These are phyloP conservation scores for Delitschia confertaspora DNA, from an alignment of 495 filamentous ascomycete species.

Conservation along the genomic window DNA sequence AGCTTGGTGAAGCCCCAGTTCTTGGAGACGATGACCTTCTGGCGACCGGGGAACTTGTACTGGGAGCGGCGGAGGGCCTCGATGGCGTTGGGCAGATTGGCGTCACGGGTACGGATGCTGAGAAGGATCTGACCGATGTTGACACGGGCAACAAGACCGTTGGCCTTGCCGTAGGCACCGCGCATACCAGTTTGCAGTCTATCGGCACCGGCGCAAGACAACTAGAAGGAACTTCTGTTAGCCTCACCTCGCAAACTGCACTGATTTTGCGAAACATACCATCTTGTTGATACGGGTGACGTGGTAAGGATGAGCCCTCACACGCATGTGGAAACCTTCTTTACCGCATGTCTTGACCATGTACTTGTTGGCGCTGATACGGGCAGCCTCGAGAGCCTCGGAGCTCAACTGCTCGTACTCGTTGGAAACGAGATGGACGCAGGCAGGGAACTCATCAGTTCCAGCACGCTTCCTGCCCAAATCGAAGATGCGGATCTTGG, in stretches of 20 bases:
- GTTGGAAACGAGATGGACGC: conserved; percentile 97
- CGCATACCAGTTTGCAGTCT: conserved; percentile 99
- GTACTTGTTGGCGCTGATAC: conserved; percentile 69
- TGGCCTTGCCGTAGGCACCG: conserved; percentile 99
- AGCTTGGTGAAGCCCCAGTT: conserved; percentile 99
- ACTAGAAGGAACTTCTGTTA: conserved; percentile 27
- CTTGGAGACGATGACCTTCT: conserved; percentile 99
- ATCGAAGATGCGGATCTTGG: conserved; percentile 99
- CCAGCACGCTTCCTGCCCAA: conserved; percentile 95
- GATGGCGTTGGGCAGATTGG: conserved; percentile 81
- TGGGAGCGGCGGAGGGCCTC: conserved; percentile 96
- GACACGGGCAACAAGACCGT: conserved; percentile 95
- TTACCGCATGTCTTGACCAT: conserved; percentile 95
- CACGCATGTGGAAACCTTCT: conserved; percentile 98
- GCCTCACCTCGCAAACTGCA: neutral
- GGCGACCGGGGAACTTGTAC: conserved; percentile 99
- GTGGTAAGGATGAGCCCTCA: conserved; percentile 98
- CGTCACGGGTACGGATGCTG: conserved; percentile 90
- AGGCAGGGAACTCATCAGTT: conserved; percentile 94
- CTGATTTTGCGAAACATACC: conserved; percentile 29
- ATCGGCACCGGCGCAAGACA: conserved; percentile 99
- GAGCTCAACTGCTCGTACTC: conserved; percentile 98
- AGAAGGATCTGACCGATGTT: conserved; percentile 99
- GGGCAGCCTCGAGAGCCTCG: conserved; percentile 96
- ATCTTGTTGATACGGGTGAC: conserved; percentile 99